Conservation (phyloP, 352 stramenopile species). For the Thalassiosira livingstoniorum region DNA sequence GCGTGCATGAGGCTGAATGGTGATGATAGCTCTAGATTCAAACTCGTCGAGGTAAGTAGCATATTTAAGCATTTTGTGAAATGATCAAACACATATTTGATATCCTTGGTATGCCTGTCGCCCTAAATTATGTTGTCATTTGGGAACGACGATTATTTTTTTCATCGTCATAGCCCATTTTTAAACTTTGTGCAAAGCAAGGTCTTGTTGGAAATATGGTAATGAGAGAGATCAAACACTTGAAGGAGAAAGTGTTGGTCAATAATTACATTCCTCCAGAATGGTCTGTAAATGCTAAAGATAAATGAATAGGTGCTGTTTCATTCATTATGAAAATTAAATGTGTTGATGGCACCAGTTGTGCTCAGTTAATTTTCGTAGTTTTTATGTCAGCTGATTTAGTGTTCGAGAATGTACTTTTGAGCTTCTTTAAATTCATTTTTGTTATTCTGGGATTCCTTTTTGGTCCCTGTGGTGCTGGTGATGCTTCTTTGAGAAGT, state of each 20-base stretch:
- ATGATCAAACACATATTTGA: slow-evolving; percentile 3
- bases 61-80: neutral
- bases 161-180: slow-evolving; percentile 20
- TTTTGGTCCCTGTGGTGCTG: too few relatives aligned
- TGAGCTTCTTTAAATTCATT: neutral
- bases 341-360: slow-evolving; percentile 7
- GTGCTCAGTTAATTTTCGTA: neutral
- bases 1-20: slow-evolving; percentile 45
- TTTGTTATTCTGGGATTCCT: neutral
- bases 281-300: slow-evolving; percentile 44
- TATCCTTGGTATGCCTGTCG: neutral
- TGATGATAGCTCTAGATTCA: slow-evolving; percentile 42
- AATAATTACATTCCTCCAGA: slow-evolving; percentile 32
- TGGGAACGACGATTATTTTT: too few relatives aligned
- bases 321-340: slow-evolving; percentile 35
- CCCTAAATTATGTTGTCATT: too few relatives aligned
- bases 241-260: slow-evolving; percentile 25
- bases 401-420: neutral
- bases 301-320: slow-evolving; percentile 14
- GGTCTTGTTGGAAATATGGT: slow-evolving; percentile 56
- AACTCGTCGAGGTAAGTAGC: slow-evolving; percentile 47
- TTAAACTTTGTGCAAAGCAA: slow-evolving; percentile 50
- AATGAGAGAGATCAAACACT: slow-evolving; percentile 40
- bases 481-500: too few relatives aligned
- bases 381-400: neutral